These are phyloP conservation scores for Sphaerulina populicola DNA, from an alignment of 2,329 filamentous ascomycete genomes.

Conservation along the genomic window DNA sequence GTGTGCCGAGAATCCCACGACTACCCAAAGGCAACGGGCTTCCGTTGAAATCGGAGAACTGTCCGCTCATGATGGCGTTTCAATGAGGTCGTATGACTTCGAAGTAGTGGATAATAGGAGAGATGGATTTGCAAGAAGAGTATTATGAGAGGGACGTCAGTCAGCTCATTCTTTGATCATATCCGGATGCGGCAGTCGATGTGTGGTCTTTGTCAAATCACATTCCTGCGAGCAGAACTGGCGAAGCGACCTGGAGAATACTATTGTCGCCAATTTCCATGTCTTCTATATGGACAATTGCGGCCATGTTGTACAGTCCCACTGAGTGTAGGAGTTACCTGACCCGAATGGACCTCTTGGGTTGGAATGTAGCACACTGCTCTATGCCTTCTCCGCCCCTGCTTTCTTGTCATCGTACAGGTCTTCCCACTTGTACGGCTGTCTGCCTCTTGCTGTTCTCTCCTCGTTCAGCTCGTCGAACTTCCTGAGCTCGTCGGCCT, in stretches of 20 bases:
- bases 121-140: not conserved
- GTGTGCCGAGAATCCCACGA: not conserved
- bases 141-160: not conserved
- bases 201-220: slow-evolving; percentile 1
- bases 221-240: not conserved
- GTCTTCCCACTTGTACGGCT: slow-evolving; percentile 20
- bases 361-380: not conserved
- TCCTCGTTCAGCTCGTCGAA: slow-evolving; percentile 25
- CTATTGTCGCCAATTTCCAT: not conserved
- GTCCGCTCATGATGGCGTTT: not conserved
- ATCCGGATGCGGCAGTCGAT: not conserved
- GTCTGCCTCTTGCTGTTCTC: slow-evolving; percentile 20
- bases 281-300: slow-evolving; percentile 2
- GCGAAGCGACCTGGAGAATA: not conserved
- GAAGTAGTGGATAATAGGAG: not conserved
- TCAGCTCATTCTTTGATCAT: not conserved
- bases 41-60: not conserved
- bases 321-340: not conserved
- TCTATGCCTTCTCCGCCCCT: slow-evolving; percentile 12
- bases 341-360: slow-evolving; percentile 1
- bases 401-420: slow-evolving; percentile 21
- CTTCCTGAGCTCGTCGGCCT: slow-evolving; percentile 17
- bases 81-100: not conserved
- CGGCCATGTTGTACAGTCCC: slow-evolving; percentile 4
- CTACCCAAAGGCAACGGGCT: not conserved